Base-by-base conservation (phyloP, 2,329 filamentous ascomycete genomes). In the Pseudocercospora cruenta region DNA sequence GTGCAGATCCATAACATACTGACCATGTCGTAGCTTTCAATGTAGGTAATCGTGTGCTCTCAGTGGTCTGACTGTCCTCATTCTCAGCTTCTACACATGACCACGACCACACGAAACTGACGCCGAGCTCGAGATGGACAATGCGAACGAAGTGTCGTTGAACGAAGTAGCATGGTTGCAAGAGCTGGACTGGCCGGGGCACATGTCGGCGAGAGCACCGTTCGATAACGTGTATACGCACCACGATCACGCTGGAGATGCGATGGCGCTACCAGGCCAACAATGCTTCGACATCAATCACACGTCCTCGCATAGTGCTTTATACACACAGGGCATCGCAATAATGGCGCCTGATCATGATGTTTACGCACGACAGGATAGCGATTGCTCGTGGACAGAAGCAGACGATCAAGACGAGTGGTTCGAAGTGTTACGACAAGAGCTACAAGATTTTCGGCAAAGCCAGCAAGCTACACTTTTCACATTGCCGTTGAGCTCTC, bases 331-430 rank as follows among this genome's bases (percentile, higher is more conserved):
- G 24, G 24, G 24, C 21, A n/a, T n/a, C 7, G 24, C 21, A 12
- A 14, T 54, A 8, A 54, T 54, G 22, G 8, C 21, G 10, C 24
- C 9, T 14, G 14, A n/a, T n/a, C 51, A 3, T n/a, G 24, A 16
- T 5, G 4, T 22, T 9, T 24, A 28, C 51, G 21, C 10, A n/a
- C 51, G 22, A n/a, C 51, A 28, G 24, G 64, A 66, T 14, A 66
- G 64, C 24, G 64, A 66, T 49, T 66, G 55, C 47, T 66, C 64
- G 8, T 66, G 64, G 64, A 66, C 60, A 2, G 64, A 66, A 39
- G 55, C 60, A n/a, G 64, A 66, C 21, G 59, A 58, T 55, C 60
- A 63, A 43, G 57, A 66, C 12, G 60, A 60, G 26, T 66, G 64
- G 64, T 58, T 63, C 31, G 60, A 66, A 12, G 33, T 55, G 5